Base-by-base conservation (phyloP, 2,329 filamentous ascomycete species). In the Drechslerella coelobrocha region DNA sequence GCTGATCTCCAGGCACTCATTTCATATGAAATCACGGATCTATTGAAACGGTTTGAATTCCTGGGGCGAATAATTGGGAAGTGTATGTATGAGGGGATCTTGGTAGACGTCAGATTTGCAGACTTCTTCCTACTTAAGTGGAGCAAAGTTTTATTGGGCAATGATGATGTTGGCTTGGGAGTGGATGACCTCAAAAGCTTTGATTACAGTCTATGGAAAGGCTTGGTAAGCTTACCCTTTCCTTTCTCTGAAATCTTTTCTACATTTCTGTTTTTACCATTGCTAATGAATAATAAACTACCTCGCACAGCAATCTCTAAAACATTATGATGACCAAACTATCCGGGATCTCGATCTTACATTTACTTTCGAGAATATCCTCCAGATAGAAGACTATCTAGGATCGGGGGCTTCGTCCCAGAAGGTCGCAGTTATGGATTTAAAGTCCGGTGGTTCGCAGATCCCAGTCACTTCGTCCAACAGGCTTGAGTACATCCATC, bases 91-190 rank as follows among this genome's bases (percentile, higher is more conserved):
- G 94, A 99, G 80, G 92, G 92, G 0, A 97, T 99, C 47, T 83
- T 99, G 2, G 88, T 97, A 50, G 92, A 99, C 78, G 88, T 97
- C 68, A 87, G 87, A 54, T 99, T 99, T 81, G 92, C 93, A 0
- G 88, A 90, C 0, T 99, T 99, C 81, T 99, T 99, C 80, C 84
- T 99, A 5, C 85, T 96, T 68, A 97, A 97, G 78, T 99, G 94
- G 94, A 87, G 92, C 1, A 84, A 93, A 57, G 88, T 89, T 14
- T 83, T 86, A 31, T 84, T 87, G 1, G 83, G 88, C 17, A 87
- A 85, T 74, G 89, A 87, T 78, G 85, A 74, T 23, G 66, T 92
- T 55, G 89, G 92, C n/a, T 34, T 62, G 31, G 96, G 90, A 74
- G 85, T 99, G 76, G 97, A 99, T 78, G 94, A 99, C 76, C 82